Conservation (phyloP, 345 rosid species). For the Melaleuca alternifolia region DNA sequence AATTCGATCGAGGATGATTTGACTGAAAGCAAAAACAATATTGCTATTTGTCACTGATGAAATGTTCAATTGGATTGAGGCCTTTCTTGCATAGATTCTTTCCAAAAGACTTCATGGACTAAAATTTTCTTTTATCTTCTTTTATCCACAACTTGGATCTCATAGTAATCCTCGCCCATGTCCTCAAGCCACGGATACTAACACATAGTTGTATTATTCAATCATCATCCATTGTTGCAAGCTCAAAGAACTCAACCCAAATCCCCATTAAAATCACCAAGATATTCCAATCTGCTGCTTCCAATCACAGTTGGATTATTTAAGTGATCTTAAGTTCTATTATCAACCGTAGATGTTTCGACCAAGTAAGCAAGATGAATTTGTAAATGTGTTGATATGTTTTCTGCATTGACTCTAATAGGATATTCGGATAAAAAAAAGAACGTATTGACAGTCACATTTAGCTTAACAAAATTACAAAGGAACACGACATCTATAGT, state of each 20-base stretch:
- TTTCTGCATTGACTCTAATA: neutral
- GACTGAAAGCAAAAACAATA: neutral
- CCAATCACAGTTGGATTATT: neutral
- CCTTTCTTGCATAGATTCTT: neutral
- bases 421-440: neutral
- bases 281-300: neutral
- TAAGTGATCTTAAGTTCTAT: neutral
- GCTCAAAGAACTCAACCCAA: neutral
- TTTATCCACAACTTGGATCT: neutral
- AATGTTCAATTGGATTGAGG: neutral
- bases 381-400: neutral
- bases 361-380: neutral
- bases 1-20: neutral
- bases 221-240: neutral
- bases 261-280: neutral
- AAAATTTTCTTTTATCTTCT: too few relatives aligned
- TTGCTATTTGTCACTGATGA: neutral
- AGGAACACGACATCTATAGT: neutral
- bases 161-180: neutral
- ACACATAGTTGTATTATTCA: neutral
- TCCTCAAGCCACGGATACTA: neutral
- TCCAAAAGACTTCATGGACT: neutral
- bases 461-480: neutral
- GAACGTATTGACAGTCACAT: neutral
- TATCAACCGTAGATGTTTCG: neutral